Base-by-base conservation (phyloP, 2,329 filamentous ascomycete genomes). In the Amylocarpus encephaloides region DNA sequence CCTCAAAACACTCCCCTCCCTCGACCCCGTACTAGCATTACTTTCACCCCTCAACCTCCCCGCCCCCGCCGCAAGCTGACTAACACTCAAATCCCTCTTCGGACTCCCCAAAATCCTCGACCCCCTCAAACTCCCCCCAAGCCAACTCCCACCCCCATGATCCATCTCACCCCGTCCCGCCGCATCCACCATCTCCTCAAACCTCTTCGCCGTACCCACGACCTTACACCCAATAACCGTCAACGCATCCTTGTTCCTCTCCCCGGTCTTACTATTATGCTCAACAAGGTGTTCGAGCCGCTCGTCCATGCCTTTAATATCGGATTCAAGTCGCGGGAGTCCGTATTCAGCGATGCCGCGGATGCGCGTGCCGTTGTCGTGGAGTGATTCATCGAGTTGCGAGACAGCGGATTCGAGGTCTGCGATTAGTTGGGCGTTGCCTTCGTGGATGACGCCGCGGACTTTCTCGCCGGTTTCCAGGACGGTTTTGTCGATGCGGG, bases 131-230 rank as follows among this genome's bases (percentile, higher is more conserved):
- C 22, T 26, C 22, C 22, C 22, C 22, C 22, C 22, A 26, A 26
- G 7, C 22, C 22, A 26, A 26, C 22, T 26, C 22, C 22, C 22
- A 26, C 22, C 22, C 4, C 22, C 22, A 26, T 26, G 22, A 26
- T 26, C 22, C 22, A 26, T 26, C 22, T 26, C 22, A 4, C 22
- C 22, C 4, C 22, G 22, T 26, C 22, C 22, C 22, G 22, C 22
- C 19, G 50, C 54, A 50, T 57, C 51, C 19, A 60, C 56, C 48
- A 60, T 52, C 34, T 57, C 58, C 32, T 57, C 56, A 26, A 59
- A 60, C 48, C 53, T 56, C 30, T 55, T 59, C 22, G 46, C 46
- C 26, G 58, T 60, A 9, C 58, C 58, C 2, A 55, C 43, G 6
- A 59, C 50, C 30, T 52, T 39, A 1, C 54, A 50, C 1, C 58